Evolutionary conservation across 1,284 basidiomycete genomes (phyloP), one percentile per base, ranked within the genome.

Genomic region (Schizophyllum amplum): DNA sequence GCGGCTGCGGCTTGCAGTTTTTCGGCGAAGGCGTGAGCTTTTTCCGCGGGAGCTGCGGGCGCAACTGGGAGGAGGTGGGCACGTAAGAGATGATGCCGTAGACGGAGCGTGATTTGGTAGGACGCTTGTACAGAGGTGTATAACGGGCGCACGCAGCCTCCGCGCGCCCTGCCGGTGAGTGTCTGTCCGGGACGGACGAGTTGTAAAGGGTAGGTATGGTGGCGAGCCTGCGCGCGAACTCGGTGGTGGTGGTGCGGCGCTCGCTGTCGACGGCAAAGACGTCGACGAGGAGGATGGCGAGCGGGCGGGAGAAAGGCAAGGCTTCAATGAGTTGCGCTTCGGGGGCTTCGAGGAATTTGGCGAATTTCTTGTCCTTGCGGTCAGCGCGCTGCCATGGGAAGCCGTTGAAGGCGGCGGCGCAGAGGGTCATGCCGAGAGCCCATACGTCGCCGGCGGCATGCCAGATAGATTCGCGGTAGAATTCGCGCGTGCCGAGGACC

Each of bases 381-480:
- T 74, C 75, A 1, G 90, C 87, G 59, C 76, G 72, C 57, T 76
- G 76, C 90, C 90, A 92, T 5, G 87, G 90, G 65, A 84, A 86
- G 56, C 82, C 80, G 2, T 83, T 82, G 54, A 82, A 84, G 51
- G 87, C 78, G 60, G 92, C 75, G 70, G 90, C 90, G 65, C 87
- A 73, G 51, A 90, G 76, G 58, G 76, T 69, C 63, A 89, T 79
- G 21, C 85, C 86, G 60, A 93, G 75, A 0, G 90, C 82, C 91
- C 91, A 93, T 55, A 90, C 74, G 65, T 93, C 90, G 66, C 80
- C 83, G n/a, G 56, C 25, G 2, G 23, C 26, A 1, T 59, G 52
- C 23, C 20, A 25, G 53, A 60, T 60, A n/a, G 24, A 17, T 13
- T 22, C 23, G 23, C 11, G 22, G 24, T n/a, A 33, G 21, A 51